Percentiles rank a stretch among this genome's conserved stretches.
Evolutionary conservation across 2,329 filamentous ascomycete species (phyloP).

Genomic region (Basipetospora chlamydospora): DNA sequence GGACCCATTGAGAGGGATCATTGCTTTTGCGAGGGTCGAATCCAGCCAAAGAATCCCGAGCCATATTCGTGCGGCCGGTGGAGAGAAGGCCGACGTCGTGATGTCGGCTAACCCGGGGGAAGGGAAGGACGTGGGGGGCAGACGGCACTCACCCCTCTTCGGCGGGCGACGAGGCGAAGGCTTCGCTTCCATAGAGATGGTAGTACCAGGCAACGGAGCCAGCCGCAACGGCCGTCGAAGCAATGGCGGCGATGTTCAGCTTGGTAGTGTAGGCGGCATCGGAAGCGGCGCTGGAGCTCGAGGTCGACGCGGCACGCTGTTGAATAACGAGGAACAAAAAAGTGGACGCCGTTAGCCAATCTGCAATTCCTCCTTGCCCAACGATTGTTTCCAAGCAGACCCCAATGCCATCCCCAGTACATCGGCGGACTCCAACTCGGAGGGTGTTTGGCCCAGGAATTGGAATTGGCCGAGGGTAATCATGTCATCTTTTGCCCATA

Average conservation of each 20-base stretch:
- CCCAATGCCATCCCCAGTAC: too few species aligned
- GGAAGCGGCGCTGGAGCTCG: constrained; percentile 51
- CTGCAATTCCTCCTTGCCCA: too few species aligned
- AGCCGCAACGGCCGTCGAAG: constrained; percentile 73
- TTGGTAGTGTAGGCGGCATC: constrained; percentile 58
- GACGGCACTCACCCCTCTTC: constrained; percentile 83
- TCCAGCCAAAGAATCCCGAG: too few species aligned
- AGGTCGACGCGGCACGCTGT: constrained; percentile 56
- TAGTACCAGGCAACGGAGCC: constrained; percentile 95
- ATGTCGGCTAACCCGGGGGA: not conserved
- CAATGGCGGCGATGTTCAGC: constrained; percentile 74
- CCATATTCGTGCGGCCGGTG: too few species aligned
- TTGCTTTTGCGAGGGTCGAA: too few species aligned
- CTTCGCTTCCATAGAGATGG: constrained; percentile 81
- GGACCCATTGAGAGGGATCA: too few species aligned
- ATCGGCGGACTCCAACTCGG: too few species aligned
- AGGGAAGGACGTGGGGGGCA: constrained; percentile 2
- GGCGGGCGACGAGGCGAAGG: constrained; percentile 77
- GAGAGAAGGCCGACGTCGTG: too few species aligned
- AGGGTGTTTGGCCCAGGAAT: too few species aligned
- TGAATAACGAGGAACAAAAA: constrained; percentile 9
- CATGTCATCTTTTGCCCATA: constrained; percentile 27
- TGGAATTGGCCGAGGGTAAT: constrained; percentile 7
- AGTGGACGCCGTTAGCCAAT: constrained; percentile 4
- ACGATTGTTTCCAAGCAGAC: constrained; percentile 1